Conservation (phyloP, 2,329 filamentous ascomycete species). For the Ceratocystis eucalypticola region DNA sequence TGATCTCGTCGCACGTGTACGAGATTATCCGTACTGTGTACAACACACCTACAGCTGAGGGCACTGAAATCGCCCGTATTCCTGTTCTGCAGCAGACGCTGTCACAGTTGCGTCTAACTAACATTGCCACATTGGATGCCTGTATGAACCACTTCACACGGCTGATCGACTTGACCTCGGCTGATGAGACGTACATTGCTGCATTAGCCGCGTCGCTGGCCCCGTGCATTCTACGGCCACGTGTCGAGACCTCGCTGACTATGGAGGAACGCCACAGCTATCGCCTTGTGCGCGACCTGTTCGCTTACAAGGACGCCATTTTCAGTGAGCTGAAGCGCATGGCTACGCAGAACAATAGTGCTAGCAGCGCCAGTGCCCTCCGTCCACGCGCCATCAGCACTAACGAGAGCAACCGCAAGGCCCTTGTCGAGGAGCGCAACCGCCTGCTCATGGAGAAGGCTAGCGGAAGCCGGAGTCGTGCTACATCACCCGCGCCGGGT, state of each 20-base stretch:
- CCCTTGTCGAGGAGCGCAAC: slow-evolving; percentile 86
- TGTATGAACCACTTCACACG: slow-evolving; percentile 97
- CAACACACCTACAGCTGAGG: slow-evolving; percentile 62
- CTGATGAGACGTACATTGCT: slow-evolving; percentile 72
- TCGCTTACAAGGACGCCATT: slow-evolving; percentile 86
- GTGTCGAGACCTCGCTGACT: slow-evolving; percentile 74
- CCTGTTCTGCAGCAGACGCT: slow-evolving; percentile 91
- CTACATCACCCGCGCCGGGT: slow-evolving; percentile 56
- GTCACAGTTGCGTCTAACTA: slow-evolving; percentile 84
- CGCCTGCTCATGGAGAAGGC: slow-evolving; percentile 61
- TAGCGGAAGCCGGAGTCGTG: slow-evolving; percentile 53
- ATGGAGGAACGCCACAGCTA: slow-evolving; percentile 92
- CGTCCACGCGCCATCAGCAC: slow-evolving; percentile 81
- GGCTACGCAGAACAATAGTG: slow-evolving; percentile 53
- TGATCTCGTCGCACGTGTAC: slow-evolving; percentile 95
- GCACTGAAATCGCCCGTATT: slow-evolving; percentile 64
- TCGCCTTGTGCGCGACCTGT: slow-evolving; percentile 79
- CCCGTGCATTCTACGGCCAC: slow-evolving; percentile 77
- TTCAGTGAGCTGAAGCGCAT: slow-evolving; percentile 93
- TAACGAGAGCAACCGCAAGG: slow-evolving; percentile 87
- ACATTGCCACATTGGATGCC: slow-evolving; percentile 96
- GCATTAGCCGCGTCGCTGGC: slow-evolving; percentile 62
- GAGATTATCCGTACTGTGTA: slow-evolving; percentile 98
- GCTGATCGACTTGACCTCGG: slow-evolving; percentile 89
- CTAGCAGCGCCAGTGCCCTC: slow-evolving; percentile 35